phyloP scores from a whole-genome alignment of 2,329 filamentous ascomycete genomes.

The Sporothrix sp. region DNA sequence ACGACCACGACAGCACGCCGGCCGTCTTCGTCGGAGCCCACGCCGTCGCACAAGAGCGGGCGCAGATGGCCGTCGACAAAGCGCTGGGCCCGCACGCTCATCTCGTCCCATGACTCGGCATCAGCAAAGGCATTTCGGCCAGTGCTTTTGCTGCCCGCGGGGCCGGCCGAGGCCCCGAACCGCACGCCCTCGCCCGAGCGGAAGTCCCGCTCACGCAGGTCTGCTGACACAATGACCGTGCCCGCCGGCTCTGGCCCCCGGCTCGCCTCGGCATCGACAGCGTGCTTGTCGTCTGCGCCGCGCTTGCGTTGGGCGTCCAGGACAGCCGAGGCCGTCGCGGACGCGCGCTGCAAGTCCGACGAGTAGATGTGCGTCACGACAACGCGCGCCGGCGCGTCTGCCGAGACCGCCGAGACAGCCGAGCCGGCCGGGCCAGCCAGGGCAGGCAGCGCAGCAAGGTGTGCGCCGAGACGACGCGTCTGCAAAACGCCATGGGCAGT shows the following conservation, averaged over 20 bases:
- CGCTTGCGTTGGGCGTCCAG: slow-evolving; percentile 39
- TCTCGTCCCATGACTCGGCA: slow-evolving; percentile 57
- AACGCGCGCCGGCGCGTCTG: slow-evolving; percentile 54
- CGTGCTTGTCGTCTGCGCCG: neutral
- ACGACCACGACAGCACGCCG: slow-evolving; percentile 51
- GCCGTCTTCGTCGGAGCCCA: neutral
- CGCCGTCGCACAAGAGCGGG: slow-evolving; percentile 35
- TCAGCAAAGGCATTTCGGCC: slow-evolving; percentile 27
- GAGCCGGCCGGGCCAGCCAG: slow-evolving; percentile 32
- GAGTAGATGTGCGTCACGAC: slow-evolving; percentile 58
- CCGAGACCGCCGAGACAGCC: too few relatives aligned
- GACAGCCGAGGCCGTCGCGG: slow-evolving; percentile 59
- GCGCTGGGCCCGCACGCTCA: slow-evolving; percentile 51
- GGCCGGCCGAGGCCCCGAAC: slow-evolving; percentile 31
- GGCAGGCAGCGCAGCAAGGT: slow-evolving; percentile 37
- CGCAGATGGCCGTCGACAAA: slow-evolving; percentile 59
- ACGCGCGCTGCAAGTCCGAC: slow-evolving; percentile 67
- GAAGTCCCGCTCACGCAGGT: slow-evolving; percentile 65
- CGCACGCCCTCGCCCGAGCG: slow-evolving; percentile 59
- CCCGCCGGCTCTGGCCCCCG: too few relatives aligned
- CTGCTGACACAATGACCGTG: slow-evolving; percentile 33
- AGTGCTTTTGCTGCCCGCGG: neutral
- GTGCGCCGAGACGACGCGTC: slow-evolving; percentile 57
- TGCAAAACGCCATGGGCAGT: slow-evolving; percentile 77
- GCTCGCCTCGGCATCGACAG: too few relatives aligned